Base-by-base conservation (phyloP, 164 flowering plant genomes). In the Nelumbo lutea region DNA sequence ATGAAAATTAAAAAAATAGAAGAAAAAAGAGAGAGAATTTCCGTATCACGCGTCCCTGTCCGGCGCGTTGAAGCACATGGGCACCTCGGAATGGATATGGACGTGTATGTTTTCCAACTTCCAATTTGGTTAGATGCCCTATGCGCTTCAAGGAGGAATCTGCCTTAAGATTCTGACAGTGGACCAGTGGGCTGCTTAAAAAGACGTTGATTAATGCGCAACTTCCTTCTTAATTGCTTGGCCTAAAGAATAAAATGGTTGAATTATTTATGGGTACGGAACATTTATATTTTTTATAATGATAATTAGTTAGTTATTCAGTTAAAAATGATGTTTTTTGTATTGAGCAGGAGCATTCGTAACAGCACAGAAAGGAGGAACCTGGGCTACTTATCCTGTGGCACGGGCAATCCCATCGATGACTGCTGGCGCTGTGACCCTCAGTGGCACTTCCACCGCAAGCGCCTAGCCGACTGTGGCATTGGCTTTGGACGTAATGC, bases 401-500 rank as follows among this genome's bases (percentile, higher is more conserved):
- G 86, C 42, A 90, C 98, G 0, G 96, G 96, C 8, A 92, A 92
- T 53, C 96, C 96, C 0, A 87, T 90, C 59, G 98, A 92, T 57
- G 96, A 92, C 67, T 92, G 98, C 82, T 90, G 96, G 96, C 83
- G 95, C 2, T 88, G 95, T 50, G 90, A 90, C 75, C 70, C 77
- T 44, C 69, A 82, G 47, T 93, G 98, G 98, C 88, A 84, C 1
- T 72, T 66, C 38, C 76, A 88, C 82, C 88, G 98, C 75, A 91
- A 91, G 84, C 87, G 93, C 4, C 84, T 94, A 15, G 98, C 98
- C 1, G 93, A 91, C 68, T 94, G 98, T 73, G 96, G 95, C 14
- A 88, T 94, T 75, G 98, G 98, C 8, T 94, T 94, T 67, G 98
- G 98, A 0, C 83, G 96, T 38, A 88, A 90, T 65, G 97, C 98